Base-by-base conservation (phyloP, 106 monocot genomes). In the Phalaenopsis aphrodite region DNA sequence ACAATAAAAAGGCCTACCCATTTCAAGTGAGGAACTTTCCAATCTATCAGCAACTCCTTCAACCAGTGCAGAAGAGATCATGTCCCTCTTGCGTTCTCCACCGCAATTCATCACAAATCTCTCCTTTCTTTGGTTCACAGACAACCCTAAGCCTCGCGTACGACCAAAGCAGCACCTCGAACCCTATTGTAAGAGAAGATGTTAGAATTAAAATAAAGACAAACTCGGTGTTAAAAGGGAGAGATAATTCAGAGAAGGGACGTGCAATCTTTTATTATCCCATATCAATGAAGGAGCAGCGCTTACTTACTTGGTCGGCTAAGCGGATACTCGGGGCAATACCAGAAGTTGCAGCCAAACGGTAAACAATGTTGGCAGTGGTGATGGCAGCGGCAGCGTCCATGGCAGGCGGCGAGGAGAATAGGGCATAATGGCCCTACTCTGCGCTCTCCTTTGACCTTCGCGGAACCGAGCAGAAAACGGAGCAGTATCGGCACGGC, bases 31-130 rank as follows among this genome's bases (percentile, higher is more conserved):
- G 8, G 68, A 73, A 43, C 71, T 78, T 55, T 82, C 84, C 84
- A 82, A 76, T 43, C 78, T 78, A 79, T 79, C 82, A 45, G 82
- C 79, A 23, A 82, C 12, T 18, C 78, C 82, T 19, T 83, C 82
- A 48, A 42, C 61, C 80, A 82, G 3, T 3, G 81, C 85, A 58
- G 82, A 82, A 39, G 77, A 56, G 46, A 79, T 80, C 12, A 72
- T 18, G 41, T 80, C 80, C 77, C 52, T 86, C 55, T 66, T 75
- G 75, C 47, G 58, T 3, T 58, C 82, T 24, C 42, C 79, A 11
- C 69, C 23, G 80, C 79, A 64, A 57, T 43, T 77, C 80, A 76
- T 5, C 23, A 48, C 76, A 55, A 80, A 82, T 49, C 38, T 76
- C 75, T 72, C 56, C 55, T 2, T 14, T 48, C 21, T 23, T 58